Conservation (phyloP, 805 yeast genomes). For the Lipomyces spencermartinsiae region DNA sequence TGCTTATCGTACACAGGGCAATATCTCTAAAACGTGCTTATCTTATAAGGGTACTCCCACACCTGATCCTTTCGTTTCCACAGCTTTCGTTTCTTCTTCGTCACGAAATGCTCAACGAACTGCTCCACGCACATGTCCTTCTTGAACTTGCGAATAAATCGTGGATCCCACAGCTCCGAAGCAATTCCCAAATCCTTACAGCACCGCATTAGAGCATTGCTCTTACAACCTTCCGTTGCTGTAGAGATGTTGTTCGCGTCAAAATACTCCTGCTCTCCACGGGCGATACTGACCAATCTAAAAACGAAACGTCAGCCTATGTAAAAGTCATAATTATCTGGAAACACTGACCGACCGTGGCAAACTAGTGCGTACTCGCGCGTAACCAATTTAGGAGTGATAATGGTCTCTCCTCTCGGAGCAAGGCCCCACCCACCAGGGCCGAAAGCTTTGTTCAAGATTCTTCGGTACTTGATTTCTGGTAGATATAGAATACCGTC, state of each 20-base stretch:
- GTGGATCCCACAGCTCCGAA: slow-evolving; percentile 96
- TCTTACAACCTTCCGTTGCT: slow-evolving; percentile 95
- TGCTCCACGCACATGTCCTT: slow-evolving; percentile 73
- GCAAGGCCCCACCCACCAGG: slow-evolving; percentile 99
- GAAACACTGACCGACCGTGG: slow-evolving; percentile 62
- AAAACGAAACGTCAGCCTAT: not conserved
- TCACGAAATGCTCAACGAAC: slow-evolving; percentile 81
- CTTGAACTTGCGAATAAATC: slow-evolving; percentile 76
- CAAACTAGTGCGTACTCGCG: slow-evolving; percentile 90
- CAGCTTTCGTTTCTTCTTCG: slow-evolving; percentile 78
- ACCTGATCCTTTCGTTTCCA: slow-evolving; percentile 88
- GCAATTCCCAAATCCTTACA: slow-evolving; percentile 98
- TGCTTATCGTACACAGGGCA: not conserved
- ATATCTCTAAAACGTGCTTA: slow-evolving; percentile 11
- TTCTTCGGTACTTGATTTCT: slow-evolving; percentile 92
- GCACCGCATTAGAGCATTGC: slow-evolving; percentile 96
- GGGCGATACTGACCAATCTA: slow-evolving; percentile 78
- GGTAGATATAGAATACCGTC: slow-evolving; percentile 93
- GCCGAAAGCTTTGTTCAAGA: slow-evolving; percentile 89
- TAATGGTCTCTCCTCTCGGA: slow-evolving; percentile 83
- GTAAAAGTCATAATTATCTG: not conserved
- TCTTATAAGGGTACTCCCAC: slow-evolving; percentile 84
- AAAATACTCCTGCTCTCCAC: slow-evolving; percentile 96
- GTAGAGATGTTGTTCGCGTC: slow-evolving; percentile 87
- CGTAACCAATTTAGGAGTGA: slow-evolving; percentile 76